Base-by-base conservation (phyloP, 2,329 filamentous ascomycete genomes). In the Coniochaeta pulveracea region DNA sequence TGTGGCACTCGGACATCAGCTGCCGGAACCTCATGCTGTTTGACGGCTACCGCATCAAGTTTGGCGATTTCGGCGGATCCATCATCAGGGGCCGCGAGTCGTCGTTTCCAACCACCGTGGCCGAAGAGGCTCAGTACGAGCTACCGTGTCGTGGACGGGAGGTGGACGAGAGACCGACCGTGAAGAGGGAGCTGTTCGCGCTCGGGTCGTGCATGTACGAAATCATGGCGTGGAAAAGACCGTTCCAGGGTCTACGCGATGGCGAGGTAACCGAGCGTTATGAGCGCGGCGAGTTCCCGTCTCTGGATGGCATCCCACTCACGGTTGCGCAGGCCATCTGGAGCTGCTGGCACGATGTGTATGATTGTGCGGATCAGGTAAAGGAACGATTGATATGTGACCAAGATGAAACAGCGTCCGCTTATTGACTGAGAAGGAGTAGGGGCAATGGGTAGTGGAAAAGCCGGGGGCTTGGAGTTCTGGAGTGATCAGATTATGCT, bases 51-150 rank as follows among this genome's bases (percentile, higher is more conserved):
- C 31, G 35, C 15, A 12, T 37, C 19, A 34, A 37, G 21, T 12
- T 34, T 15, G 31, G 35, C 31, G 35, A 37, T 22, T 34, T 37
- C 23, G 35, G 35, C 35, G 35, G 18, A 6, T 22, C 29, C 3
- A 22, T 31, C 3, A 31, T 31, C n/a, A 10, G 19, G n/a, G 29
- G 29, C 3, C 18, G n/a, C 18, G 29, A 31, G 3, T 24, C 22
- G n/a, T 24, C 22, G 22, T 12, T 31, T 8, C 6, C 18, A 12
- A 4, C 6, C 3, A 31, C 29, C 3, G 18, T 22, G 4, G 7
- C 3, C 29, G 29, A 31, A 12, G 29, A 31, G 29, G n/a, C 6
- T 4, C 29, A 14, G 5, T 31, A 14, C 18, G 19, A 31, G n/a
- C 18, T 31, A 11, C 29, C 29, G 9, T 31, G 29, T 22, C 28